Evolutionary conservation across 352 stramenopile genomes (phyloP), one percentile per base, ranked within the genome.

Genomic region (Phytophthora aleatoria): DNA sequence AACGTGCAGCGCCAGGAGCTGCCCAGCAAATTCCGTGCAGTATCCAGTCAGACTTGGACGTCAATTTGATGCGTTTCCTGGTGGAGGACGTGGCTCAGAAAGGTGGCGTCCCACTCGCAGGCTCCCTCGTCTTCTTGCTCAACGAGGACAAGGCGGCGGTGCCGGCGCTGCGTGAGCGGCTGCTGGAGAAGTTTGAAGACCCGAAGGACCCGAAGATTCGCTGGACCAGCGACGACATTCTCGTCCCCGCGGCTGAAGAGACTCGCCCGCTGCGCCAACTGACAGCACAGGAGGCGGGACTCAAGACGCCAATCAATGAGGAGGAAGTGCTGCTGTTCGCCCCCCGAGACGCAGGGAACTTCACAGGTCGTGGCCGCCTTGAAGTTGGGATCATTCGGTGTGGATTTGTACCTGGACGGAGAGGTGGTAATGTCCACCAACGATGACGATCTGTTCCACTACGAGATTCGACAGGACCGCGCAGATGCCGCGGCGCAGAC

Each of bases 401-500:
- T 92, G n/a, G 80, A 91, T 47, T 65, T 92, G 59, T 94, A 79
- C 31, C 41, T 91, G 41, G 61, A 90, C 44, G 76, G 79, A 52
- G 68, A 87, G 38, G 85, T 86, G 47, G 71, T 84, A 26, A 62
- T 94, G n/a, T 85, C 79, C 24, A 81, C 80, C 33, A 94, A 94
- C 62, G 69, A 70, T 30, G 66, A 90, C 38, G 61, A 78, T 11
- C 73, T 90, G 39, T 89, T 94, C 65, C 79, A 94, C 69, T 94
- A 85, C 55, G 83, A 94, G 52, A 64, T 80, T 8, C 82, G 83
- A 31, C 80, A 89, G 33, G 90, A 98, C 64, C 82, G 95, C 2
- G 57, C 55, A 3, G 64, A 61, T 8, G 71, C 76, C 0, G 64
- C 67, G 10, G 62, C 54, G 4, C 61, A 67, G 15, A 57, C 80